A percentile compares a stretch with the other conserved stretches of the same genome.
These are phyloP conservation scores for Puccinia coronata DNA, from an alignment of 1,284 basidiomycete species.

Conservation along the genomic window DNA sequence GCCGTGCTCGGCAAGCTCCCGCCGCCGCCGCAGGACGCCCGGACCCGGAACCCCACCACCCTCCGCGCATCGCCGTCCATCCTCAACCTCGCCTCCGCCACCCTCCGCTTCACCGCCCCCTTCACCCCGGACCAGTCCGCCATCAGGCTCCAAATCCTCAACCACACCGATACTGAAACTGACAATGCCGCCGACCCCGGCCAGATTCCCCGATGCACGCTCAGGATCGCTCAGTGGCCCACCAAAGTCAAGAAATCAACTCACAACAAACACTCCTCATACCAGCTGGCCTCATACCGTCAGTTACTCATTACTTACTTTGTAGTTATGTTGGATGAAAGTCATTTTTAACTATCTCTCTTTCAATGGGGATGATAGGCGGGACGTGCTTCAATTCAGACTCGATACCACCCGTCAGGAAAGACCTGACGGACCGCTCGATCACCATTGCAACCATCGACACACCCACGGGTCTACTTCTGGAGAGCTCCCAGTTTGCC, in stretches of 20 bases:
- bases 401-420: constrained; percentile 20
- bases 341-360: too few relatives aligned
- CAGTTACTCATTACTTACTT: not conserved
- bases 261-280: not conserved
- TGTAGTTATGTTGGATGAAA: not conserved
- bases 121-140: not conserved
- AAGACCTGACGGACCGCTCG: not conserved
- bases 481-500: not conserved
- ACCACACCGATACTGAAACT: not conserved
- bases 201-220: not conserved
- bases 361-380: not conserved
- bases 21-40: too few relatives aligned
- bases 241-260: not conserved
- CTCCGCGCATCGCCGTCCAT: not conserved
- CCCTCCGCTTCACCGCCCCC: constrained; percentile 1
- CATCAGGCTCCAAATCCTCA: not conserved
- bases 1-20: too few relatives aligned
- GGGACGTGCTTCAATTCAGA: constrained; percentile 24
- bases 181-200: too few relatives aligned
- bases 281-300: constrained; percentile 17
- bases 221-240: constrained; percentile 16
- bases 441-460: constrained; percentile 13
- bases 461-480: not conserved
- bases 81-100: constrained; percentile 13
- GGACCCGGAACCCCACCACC: not conserved